Evolutionary conservation across 2,329 filamentous ascomycete genomes (phyloP), one percentile per base, ranked within the genome.

Genomic region (Fusarium domesticum): DNA sequence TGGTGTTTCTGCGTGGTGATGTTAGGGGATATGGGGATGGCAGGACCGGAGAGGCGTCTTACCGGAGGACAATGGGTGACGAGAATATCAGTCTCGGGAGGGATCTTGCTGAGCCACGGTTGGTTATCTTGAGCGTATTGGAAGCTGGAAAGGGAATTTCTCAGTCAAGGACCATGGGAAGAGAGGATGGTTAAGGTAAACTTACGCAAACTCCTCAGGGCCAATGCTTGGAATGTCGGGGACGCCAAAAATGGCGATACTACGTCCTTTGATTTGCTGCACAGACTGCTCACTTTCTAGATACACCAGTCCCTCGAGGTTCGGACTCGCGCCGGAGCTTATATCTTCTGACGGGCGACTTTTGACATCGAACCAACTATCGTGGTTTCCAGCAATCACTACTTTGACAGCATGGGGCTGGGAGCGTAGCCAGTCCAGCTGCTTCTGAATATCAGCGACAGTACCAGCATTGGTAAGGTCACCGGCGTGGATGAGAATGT

Each of bases 401-500:
- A 96, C 75, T 66, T 96, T 95, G 65, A 95, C 78, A 28, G 70
- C 69, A 61, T 96, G 89, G 0, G 88, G 87, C 6, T 91, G 77
- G 4, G 73, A 72, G 36, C 75, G 77, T 11, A 96, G 74, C 89
- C 89, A 96, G 70, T 95, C 80, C 34, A 96, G 74, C 58, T 93
- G 85, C n/a, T 70, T 72, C 70, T 96, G 89, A 43, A 97, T 83
- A 49, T 89, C 85, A 11, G 73, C 72, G 1, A 81, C 76, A 7
- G 81, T 85, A 31, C 92, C 92, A 17, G 73, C 72, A 56, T 89
- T 83, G 42, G 84, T 85, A 59, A 96, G 74, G 68, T 97, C 92
- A 30, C 92, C 92, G 2, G 89, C 87, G 63, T 96, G 92, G 57
- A 97, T 86, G 37, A 97, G 78, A 17, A 96, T 74, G 64, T 96